These are phyloP conservation scores for Penicillium cosmopolitanum DNA, from an alignment of 495 filamentous ascomycete genomes.

Conservation along the genomic window DNA sequence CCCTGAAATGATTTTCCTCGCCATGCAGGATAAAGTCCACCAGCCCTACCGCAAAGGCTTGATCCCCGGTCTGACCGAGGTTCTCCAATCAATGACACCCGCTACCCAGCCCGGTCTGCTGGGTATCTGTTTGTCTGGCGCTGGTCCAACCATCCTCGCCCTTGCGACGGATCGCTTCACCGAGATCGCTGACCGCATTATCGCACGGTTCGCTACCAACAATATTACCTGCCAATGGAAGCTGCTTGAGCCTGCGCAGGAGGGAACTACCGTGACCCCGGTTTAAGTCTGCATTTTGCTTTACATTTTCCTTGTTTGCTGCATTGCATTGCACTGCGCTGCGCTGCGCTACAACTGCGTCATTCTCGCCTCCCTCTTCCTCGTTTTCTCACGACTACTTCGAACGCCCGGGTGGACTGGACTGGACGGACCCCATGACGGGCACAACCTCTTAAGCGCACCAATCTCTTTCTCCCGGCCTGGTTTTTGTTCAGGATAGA, in stretches of 20 bases:
- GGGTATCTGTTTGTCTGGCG: conserved; percentile 91
- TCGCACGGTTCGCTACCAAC: conserved; percentile 65
- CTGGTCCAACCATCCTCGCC: conserved; percentile 91
- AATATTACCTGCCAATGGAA: conserved; percentile 84
- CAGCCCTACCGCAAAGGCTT: conserved; percentile 89
- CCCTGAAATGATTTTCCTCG: conserved; percentile 87
- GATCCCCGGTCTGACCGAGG: conserved; percentile 89
- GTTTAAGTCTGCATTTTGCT: conserved; percentile 21
- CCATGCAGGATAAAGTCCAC: conserved; percentile 97
- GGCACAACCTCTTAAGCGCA: conserved; percentile 7
- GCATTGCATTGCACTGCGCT: not conserved
- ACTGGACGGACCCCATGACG: conserved; percentile 4
- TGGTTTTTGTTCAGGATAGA: not conserved
- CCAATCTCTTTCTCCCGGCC: not conserved
- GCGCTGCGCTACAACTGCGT: not conserved
- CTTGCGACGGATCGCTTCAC: conserved; percentile 87
- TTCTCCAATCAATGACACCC: conserved; percentile 84
- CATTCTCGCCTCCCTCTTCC: not conserved
- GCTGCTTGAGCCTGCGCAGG: conserved; percentile 83
- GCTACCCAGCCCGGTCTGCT: conserved; percentile 82
- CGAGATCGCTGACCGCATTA: conserved; percentile 76
- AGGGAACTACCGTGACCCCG: conserved; percentile 67
- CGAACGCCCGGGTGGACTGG: too few species aligned
- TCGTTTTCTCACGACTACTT: too few species aligned
- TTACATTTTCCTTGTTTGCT: too few species aligned